Base-by-base conservation (phyloP, 2,329 filamentous ascomycete species). In the Diatrype stigma region DNA sequence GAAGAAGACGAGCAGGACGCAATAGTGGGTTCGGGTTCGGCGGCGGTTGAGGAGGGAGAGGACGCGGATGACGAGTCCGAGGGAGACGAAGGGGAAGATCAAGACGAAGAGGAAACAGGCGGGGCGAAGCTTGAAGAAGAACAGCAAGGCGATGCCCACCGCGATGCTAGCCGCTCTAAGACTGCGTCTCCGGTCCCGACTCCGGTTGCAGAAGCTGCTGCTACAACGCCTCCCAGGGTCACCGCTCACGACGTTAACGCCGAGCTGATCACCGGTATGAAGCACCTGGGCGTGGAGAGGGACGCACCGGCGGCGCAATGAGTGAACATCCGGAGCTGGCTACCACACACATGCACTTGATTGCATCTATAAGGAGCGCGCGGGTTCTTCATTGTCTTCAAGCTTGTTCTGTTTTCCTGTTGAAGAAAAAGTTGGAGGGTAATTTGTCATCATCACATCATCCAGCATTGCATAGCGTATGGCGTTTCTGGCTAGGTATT, bases 191-290 rank as follows among this genome's bases (percentile, higher is more conserved):
- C n/a, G n/a, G n/a, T n/a, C n/a, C n/a, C n/a, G n/a, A n/a, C n/a
- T n/a, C n/a, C n/a, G n/a, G n/a, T n/a, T n/a, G n/a, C n/a, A n/a
- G n/a, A n/a, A n/a, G n/a, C n/a, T n/a, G n/a, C n/a, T n/a, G n/a
- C n/a, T n/a, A n/a, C n/a, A n/a, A n/a, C 48, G 7, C 52, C 45
- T 8, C 56, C 58, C 4, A 59, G 52, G 16, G 52, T 60, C 2
- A 60, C 63, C 1, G 64, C 72, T 6, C 67, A 74, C 53, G 82
- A 85, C 57, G 50, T 74, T 11, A 69, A 73, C 49, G 82, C 80
- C 2, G 80, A 85, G 64, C 58, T 82, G 26, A 84, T 85, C 49
- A 84, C 81, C 17, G 82, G 82, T 49, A 66, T 85, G 68, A 74
- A 76, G 67, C 72, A 80, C 54, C 64, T 85, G 47, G 70, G 72